These are phyloP conservation scores for Fusarium guadeloupense DNA, from an alignment of 2,329 filamentous ascomycete species.

Conservation along the genomic window DNA sequence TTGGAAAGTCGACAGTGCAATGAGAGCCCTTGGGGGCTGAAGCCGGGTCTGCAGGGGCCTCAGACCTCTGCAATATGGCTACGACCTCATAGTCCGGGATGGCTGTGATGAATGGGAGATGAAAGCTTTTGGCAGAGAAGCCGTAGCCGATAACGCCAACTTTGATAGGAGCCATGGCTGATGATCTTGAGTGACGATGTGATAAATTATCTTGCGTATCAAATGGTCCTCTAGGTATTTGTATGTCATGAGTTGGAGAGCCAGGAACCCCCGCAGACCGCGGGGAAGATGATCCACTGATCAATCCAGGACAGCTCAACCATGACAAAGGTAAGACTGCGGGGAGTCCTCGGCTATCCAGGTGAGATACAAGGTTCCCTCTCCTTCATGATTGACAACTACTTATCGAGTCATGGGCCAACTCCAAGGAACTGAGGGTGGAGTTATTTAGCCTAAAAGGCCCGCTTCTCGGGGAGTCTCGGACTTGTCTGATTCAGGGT, in stretches of 20 bases:
- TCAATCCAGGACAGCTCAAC: too few species aligned
- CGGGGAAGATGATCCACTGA: too few species aligned
- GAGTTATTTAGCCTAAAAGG: neutral
- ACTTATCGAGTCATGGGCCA: too few species aligned
- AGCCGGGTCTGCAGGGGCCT: slow-evolving; percentile 46
- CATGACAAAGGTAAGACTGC: too few species aligned
- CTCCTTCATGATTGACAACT: too few species aligned
- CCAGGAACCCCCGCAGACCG: too few species aligned
- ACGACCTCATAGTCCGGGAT: slow-evolving; percentile 57
- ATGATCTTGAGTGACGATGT: neutral
- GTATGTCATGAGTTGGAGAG: too few species aligned
- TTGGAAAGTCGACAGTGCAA: slow-evolving; percentile 59
- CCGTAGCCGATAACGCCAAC: slow-evolving; percentile 62
- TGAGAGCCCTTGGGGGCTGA: slow-evolving; percentile 47
- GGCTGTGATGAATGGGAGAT: slow-evolving; percentile 60
- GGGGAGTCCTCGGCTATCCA: too few species aligned
- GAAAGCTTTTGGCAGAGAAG: slow-evolving; percentile 58
- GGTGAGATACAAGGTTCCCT: too few species aligned
- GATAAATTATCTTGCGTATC: too few species aligned
- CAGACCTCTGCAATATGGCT: slow-evolving; percentile 59
- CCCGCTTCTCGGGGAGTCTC: neutral
- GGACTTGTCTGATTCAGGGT: neutral
- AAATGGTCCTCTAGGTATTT: too few species aligned
- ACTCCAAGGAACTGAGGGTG: too few species aligned
- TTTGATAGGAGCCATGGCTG: slow-evolving; percentile 51